These are phyloP conservation scores for Flueggea neowawraea DNA, from an alignment of 441 rosid species.

Conservation along the genomic window DNA sequence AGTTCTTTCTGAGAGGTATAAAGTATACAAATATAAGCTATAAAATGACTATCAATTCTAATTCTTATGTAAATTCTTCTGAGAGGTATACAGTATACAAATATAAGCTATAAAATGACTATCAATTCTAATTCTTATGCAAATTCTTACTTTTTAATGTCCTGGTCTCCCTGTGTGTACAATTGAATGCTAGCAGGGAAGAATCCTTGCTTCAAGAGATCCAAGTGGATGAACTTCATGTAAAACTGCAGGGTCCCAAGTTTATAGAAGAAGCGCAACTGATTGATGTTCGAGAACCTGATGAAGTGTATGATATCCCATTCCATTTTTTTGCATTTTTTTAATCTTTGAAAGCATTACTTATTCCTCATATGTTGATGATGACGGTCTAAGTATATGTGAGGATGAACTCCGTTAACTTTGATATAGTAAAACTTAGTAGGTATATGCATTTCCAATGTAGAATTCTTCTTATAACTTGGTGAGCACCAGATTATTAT, in stretches of 20 bases:
- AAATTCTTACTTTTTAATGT: constrained; percentile 2
- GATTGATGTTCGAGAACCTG: constrained; percentile 90
- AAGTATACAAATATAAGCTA: too few relatives aligned
- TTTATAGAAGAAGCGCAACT: constrained; percentile 73
- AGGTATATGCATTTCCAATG: too few relatives aligned
- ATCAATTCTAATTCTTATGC: neutral
- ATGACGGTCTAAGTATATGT: too few relatives aligned
- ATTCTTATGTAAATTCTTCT: constrained; percentile 17
- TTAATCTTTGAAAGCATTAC: neutral
- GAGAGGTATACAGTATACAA: constrained; percentile 51
- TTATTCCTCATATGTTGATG: neutral
- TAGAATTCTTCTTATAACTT: too few relatives aligned
- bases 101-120: too few relatives aligned
- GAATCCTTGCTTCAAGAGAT: constrained; percentile 48
- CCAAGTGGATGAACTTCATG: constrained; percentile 65
- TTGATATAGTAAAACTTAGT: too few relatives aligned
- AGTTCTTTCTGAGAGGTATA: constrained; percentile 86
- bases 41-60: neutral
- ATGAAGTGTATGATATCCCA: constrained; percentile 55
- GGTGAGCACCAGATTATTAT: too few relatives aligned
- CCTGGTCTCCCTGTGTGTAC: neutral
- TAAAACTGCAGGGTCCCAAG: constrained; percentile 69
- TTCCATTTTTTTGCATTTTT: constrained; percentile 16
- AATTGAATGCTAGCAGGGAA: constrained; percentile 28
- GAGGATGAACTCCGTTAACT: too few relatives aligned